Evolutionary conservation across 805 yeast species (phyloP), one percentile per base, ranked within the genome.

Genomic region (Starmerella ratchasimensis): DNA sequence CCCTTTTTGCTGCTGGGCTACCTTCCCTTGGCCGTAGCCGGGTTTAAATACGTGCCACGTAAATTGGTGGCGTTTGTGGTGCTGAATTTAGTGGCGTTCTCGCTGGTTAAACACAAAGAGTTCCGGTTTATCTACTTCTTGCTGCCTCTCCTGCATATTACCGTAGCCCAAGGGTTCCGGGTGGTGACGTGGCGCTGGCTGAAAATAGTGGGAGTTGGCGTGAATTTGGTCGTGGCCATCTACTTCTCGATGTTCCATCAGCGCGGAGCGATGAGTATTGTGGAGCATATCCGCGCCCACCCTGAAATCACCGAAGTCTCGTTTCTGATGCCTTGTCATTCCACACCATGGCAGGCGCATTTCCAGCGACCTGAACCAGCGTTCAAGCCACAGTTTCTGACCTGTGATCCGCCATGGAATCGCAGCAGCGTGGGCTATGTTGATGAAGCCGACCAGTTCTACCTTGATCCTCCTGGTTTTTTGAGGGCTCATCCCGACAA

Each of bases 261-360:
- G 59, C 63, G 80, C 15, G 99, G 98, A 1, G 94, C 74, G 15
- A 71, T 86, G 13, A 74, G 69, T 27, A 76, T 84, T 0, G 65
- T 79, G 10, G 58, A 69, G 11, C 65, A 63, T 33, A 50, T 86
- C 17, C 65, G 74, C 28, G 42, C 57, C 17, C 54, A 62, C 24
- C 50, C 59, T 3, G 27, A 29, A 4, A 65, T 71, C 8, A 44
- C 57, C 7, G 66, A 79, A 1, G 59, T 86, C 21, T 94, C 95
- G 0, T 81, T 90, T 48, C 57, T 90, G 13, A 83, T 86, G 53
- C 98, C 99, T 0, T 90, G 99, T 51, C 99, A 90, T 57, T 86
- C 97, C 0, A 88, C 96, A 0, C 99, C 98, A 2, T 80, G 90
- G 75, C 94, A 83, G 53, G 72, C 90, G 19, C 74, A 79, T 53